Evolutionary conservation across 23 red algal genomes (phyloP).

Genomic region (Pyropia haitanensis): DNA sequence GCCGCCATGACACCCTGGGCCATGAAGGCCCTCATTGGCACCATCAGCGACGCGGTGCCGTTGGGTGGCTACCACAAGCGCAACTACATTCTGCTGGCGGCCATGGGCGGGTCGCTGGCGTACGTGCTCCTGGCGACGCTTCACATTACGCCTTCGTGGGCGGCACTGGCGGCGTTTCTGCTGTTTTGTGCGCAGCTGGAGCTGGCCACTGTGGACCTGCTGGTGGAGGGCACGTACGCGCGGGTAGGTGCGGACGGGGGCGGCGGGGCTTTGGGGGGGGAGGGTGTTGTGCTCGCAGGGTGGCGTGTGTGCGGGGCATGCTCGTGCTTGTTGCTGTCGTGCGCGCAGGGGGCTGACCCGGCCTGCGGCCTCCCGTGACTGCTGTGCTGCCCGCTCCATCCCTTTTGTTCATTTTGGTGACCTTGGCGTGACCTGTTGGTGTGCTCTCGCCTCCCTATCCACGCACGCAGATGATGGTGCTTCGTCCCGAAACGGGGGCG

Average conservation of each 20-base stretch:
- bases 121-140: slow-evolving; percentile 20
- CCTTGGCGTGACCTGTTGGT: no score
- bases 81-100: slow-evolving; percentile 45
- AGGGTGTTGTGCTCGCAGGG: no score
- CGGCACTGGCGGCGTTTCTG: slow-evolving; percentile 40
- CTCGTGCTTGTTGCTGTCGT: no score
- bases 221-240: slow-evolving; percentile 58
- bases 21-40: slow-evolving; percentile 52
- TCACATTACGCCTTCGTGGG: slow-evolving; percentile 15
- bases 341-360: no score
- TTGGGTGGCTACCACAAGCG: slow-evolving; percentile 54
- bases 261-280: no score
- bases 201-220: slow-evolving; percentile 49
- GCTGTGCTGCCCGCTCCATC: no score
- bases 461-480: slow-evolving; percentile 30
- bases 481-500: slow-evolving; percentile 41
- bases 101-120: slow-evolving; percentile 19
- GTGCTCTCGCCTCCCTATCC: no score
- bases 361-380: no score
- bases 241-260: no score
- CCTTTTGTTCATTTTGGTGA: no score
- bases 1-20: slow-evolving; percentile 52
- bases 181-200: slow-evolving; percentile 37
- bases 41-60: slow-evolving; percentile 40
- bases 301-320: no score